These are phyloP conservation scores for Malassezia sympodialis DNA, from an alignment of 1,284 basidiomycete species.

Conservation along the genomic window DNA sequence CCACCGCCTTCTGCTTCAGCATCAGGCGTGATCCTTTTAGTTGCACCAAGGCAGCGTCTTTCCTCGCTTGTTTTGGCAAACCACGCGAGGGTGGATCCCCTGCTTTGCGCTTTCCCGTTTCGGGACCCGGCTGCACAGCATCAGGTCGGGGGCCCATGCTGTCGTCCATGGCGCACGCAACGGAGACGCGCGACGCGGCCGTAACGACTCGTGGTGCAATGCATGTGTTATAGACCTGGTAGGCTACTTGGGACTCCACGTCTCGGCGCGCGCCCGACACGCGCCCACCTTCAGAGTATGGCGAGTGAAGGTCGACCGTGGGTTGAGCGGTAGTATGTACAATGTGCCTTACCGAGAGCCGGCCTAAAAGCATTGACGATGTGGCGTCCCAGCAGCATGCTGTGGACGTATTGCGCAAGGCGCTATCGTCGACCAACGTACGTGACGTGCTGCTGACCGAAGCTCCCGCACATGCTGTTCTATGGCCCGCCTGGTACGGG, in stretches of 20 bases:
- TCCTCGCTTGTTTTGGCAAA: slow-evolving; percentile 19
- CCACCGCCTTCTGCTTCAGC: slow-evolving; percentile 66
- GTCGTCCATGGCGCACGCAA: slow-evolving; percentile 7
- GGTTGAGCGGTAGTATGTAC: slow-evolving; percentile 19
- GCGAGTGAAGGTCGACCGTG: slow-evolving; percentile 11
- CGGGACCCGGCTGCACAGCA: background rate
- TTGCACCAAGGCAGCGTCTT: slow-evolving; percentile 29
- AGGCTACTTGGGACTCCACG: background rate
- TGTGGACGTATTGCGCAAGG: slow-evolving; percentile 79
- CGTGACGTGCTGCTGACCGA: slow-evolving; percentile 25
- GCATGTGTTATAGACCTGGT: background rate
- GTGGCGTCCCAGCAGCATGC: slow-evolving; percentile 95
- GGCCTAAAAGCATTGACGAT: slow-evolving; percentile 95
- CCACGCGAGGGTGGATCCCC: background rate
- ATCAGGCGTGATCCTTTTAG: slow-evolving; percentile 59
- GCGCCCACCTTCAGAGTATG: background rate
- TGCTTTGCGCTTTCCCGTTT: slow-evolving; percentile 8
- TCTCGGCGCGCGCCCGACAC: background rate
- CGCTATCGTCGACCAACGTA: slow-evolving; percentile 83
- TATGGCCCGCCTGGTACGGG: slow-evolving; percentile 98
- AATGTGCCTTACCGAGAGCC: slow-evolving; percentile 52
- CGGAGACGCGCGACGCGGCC: slow-evolving; percentile 3
- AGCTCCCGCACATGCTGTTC: slow-evolving; percentile 99
- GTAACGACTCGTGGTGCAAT: background rate
- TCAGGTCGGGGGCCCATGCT: background rate